Evolutionary conservation across 202 grass and related monocot genomes (phyloP).

Genomic region (Musa balbisiana): DNA sequence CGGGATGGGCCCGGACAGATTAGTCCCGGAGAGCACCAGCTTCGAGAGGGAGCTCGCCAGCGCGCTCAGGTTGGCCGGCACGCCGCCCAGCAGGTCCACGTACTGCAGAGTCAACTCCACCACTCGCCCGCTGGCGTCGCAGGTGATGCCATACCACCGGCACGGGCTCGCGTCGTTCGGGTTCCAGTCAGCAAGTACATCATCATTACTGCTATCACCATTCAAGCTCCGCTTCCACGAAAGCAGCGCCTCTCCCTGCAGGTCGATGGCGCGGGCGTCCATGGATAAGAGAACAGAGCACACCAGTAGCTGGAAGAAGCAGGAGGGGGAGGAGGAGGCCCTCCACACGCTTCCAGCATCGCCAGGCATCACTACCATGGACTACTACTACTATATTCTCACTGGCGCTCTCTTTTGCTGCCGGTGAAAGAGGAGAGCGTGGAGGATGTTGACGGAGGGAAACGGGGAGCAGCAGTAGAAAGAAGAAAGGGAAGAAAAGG

Average conservation of each 20-base stretch:
- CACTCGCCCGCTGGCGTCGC: conserved; percentile 40
- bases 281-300: conserved; percentile 23
- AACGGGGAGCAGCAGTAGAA: neutral
- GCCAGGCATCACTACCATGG: neutral
- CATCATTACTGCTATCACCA: neutral
- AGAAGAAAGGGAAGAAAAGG: neutral
- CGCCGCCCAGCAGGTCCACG: conserved; percentile 45
- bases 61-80: conserved; percentile 35
- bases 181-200: conserved; percentile 35
- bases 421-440: neutral
- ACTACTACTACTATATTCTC: neutral
- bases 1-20: conserved; percentile 60
- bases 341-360: conserved; percentile 10
- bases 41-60: conserved; percentile 41
- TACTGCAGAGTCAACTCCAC: conserved; percentile 46
- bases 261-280: conserved; percentile 27
- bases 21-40: conserved; percentile 54
- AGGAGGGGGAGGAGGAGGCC: neutral
- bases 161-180: conserved; percentile 37
- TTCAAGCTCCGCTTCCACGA: conserved; percentile 56
- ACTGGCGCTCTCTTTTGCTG: neutral
- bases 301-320: conserved; percentile 13
- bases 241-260: conserved; percentile 58
- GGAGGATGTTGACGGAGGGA: neutral
- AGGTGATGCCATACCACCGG: conserved; percentile 57